Base-by-base conservation (phyloP, 2,329 filamentous ascomycete genomes). In the Aspergillus puulaauensis region DNA sequence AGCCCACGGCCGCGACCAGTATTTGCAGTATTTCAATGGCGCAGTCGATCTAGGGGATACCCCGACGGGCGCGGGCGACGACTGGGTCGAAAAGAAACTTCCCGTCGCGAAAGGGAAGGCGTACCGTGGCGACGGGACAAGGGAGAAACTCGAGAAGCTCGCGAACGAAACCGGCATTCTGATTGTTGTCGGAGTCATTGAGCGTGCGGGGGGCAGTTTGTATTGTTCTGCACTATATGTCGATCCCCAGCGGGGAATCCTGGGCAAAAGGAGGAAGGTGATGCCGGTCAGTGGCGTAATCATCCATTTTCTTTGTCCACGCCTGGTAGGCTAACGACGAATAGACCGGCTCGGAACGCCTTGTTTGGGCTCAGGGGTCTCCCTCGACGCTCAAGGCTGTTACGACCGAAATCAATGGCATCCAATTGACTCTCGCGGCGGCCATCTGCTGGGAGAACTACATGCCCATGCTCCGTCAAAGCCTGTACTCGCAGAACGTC, bases 371-470 rank as follows among this genome's bases (percentile, higher is more conserved):
- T 0, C 90, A 96, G 71, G 93, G 92, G 41, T 88, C 87, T 2
- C 86, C 93, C 0, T 84, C 85, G 0, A 95, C 91, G 3, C 82
- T 97, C 27, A 85, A 86, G 61, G 93, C 92, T 3, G 86, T 96
- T 1, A 88, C 86, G 24, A 92, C 91, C 1, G 85, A 81, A 23
- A 91, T 97, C 71, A 88, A 88, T 60, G 91, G 91, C 50, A 84
- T 92, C 2, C 86, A 86, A 62, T 77, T 97, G 59, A 93, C 90
- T 56, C 83, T 97, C 59, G 93, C 89, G 0, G 87, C 90, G 3
- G 93, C 92, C 3, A 96, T 98, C 64, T 96, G 93, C 80, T 97
- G 93, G 93, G 93, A 98, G 74, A 96, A 90, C 73, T 96, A 93
- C 77, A 97, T 96, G 92, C 93, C 93, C 0, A 79, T 97, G 17